A percentile compares a stretch with the other conserved stretches of the same genome.
These are phyloP conservation scores for Setaria viridis DNA, from an alignment of 202 grass and related monocot genomes.

Conservation along the genomic window DNA sequence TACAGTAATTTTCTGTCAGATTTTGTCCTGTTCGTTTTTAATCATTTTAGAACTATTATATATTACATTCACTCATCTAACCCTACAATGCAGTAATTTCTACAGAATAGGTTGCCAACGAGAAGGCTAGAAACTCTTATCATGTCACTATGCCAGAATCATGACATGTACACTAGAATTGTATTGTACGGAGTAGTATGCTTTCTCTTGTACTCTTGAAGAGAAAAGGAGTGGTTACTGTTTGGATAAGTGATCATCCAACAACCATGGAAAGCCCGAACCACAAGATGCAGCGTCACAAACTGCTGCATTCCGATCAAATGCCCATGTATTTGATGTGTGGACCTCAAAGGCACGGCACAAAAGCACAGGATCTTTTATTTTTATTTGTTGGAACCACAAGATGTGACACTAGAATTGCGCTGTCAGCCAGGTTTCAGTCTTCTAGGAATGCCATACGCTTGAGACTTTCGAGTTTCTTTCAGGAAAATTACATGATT, in stretches of 20 bases:
- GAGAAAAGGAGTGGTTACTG: conserved; percentile 31
- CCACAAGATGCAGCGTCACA: conserved; percentile 32
- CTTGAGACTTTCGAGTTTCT: neutral
- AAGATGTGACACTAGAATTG: conserved; percentile 21
- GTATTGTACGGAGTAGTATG: neutral
- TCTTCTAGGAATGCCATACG: conserved; percentile 34
- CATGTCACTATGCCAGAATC: conserved; percentile 17
- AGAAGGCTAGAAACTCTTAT: neutral
- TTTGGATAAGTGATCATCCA: conserved; percentile 35
- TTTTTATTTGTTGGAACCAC: neutral
- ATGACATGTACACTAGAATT: neutral
- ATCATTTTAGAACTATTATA: conserved; percentile 9
- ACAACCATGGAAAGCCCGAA: conserved; percentile 37
- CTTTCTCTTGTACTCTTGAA: neutral
- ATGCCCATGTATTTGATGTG: neutral
- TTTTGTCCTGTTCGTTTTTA: neutral
- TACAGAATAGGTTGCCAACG: neutral
- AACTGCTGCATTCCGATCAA: conserved; percentile 21
- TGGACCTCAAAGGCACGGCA: conserved; percentile 20
- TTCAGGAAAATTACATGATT: conserved; percentile 5
- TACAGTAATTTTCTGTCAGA: neutral
- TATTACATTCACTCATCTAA: neutral
- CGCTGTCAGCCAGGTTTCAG: neutral
- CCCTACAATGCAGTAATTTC: neutral
- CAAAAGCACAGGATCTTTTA: neutral